Conservation (phyloP, 805 yeast species). For the Cyberlindnera sargentensis region DNA sequence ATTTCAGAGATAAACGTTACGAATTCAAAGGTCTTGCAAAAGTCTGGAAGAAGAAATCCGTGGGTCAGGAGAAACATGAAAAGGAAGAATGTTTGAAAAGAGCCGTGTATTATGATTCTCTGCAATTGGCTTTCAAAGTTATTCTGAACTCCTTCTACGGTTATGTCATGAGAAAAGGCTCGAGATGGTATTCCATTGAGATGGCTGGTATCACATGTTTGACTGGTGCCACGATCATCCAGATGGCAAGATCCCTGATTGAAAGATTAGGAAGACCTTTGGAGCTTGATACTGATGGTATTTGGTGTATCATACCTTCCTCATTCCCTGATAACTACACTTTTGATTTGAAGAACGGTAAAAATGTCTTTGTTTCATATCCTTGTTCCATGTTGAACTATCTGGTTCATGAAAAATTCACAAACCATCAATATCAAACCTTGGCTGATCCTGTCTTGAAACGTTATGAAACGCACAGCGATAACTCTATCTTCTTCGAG, state of each 20-base stretch:
- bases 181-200: conserved; percentile 99
- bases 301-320: conserved; percentile 95
- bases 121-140: conserved; percentile 95
- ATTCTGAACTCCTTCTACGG: conserved; percentile 96
- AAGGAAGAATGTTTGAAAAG: conserved; percentile 90
- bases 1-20: conserved; percentile 92
- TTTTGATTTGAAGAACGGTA: conserved; percentile 70
- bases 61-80: conserved; percentile 47
- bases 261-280: conserved; percentile 92
- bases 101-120: conserved; percentile 88
- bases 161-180: conserved; percentile 97
- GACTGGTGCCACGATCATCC: conserved; percentile 97
- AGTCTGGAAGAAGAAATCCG: conserved; percentile 82
- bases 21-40: conserved; percentile 92
- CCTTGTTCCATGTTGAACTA: conserved; percentile 97
- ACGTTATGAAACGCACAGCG: conserved; percentile 72
- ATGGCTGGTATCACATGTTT: conserved; percentile 99
- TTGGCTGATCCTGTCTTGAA: conserved; percentile 61
- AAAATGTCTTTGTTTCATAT: conserved; percentile 69
- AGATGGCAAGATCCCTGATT: conserved; percentile 88
- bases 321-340: conserved; percentile 87
- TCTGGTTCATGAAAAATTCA: conserved; percentile 82
- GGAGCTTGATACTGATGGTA: conserved; percentile 98
- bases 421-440: conserved; percentile 92
- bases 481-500: conserved; percentile 93